phyloP scores from a whole-genome alignment of 352 stramenopile genomes.

The Halophytophthora batemanensis region DNA sequence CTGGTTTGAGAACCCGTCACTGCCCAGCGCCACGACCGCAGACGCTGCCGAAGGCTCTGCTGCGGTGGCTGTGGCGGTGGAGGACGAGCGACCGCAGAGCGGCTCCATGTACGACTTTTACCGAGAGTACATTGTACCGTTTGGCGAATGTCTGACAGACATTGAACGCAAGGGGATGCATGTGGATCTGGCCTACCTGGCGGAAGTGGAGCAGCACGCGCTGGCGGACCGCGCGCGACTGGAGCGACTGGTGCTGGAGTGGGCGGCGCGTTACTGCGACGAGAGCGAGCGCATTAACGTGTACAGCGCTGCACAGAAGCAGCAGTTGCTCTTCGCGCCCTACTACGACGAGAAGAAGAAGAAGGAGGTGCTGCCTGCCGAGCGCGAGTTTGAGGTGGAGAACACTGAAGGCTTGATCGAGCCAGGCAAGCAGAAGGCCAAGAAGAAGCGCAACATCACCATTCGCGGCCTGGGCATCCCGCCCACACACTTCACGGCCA shows the following conservation, averaged over 20 bases:
- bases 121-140: conserved; percentile 94
- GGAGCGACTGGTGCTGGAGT: conserved; percentile 88
- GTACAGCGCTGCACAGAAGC: conserved; percentile 91
- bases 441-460: conserved; percentile 81
- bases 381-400: conserved; percentile 79
- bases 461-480: conserved; percentile 90
- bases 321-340: conserved; percentile 96
- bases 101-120: conserved; percentile 98
- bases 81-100: conserved; percentile 12
- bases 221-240: conserved; percentile 83
- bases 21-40: conserved; percentile 8
- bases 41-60: too few species aligned
- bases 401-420: conserved; percentile 76
- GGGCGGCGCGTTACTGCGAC: conserved; percentile 90
- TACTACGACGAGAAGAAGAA: conserved; percentile 76
- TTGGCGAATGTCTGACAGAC: conserved; percentile 98
- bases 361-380: conserved; percentile 58
- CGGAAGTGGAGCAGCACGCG: conserved; percentile 88
- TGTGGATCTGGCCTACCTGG: conserved; percentile 90
- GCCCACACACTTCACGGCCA: conserved; percentile 91
- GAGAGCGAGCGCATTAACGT: conserved; percentile 96
- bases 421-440: conserved; percentile 58
- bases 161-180: conserved; percentile 96
- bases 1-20: conserved; percentile 66
- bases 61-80: neutral